Evolutionary conservation across 805 yeast genomes (phyloP).

Genomic region (Kodamaea neixiangensis): DNA sequence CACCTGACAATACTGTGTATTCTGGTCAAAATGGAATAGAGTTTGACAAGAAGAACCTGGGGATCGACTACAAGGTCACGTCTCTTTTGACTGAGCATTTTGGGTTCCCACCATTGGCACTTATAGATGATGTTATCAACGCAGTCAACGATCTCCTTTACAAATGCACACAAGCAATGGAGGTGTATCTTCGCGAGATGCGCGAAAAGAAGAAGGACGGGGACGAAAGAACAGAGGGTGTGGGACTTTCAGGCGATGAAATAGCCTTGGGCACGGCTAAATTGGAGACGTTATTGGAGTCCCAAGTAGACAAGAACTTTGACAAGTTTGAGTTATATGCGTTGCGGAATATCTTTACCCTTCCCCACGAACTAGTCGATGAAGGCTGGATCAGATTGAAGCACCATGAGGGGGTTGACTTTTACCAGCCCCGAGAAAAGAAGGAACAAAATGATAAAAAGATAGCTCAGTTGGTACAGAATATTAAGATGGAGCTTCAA

Average conservation of each 20-base stretch:
- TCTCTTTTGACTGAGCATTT: slow-evolving; percentile 77
- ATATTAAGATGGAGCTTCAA: slow-evolving; percentile 46
- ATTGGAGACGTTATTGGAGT: slow-evolving; percentile 73
- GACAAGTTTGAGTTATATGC: slow-evolving; percentile 85
- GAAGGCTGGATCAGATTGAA: slow-evolving; percentile 67
- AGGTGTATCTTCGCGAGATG: slow-evolving; percentile 50
- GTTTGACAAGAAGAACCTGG: not conserved
- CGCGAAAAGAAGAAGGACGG: slow-evolving; percentile 22
- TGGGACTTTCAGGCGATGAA: slow-evolving; percentile 40
- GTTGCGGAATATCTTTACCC: slow-evolving; percentile 68
- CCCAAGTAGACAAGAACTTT: slow-evolving; percentile 75
- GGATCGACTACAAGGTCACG: slow-evolving; percentile 31
- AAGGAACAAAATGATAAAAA: slow-evolving; percentile 27
- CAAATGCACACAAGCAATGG: slow-evolving; percentile 78
- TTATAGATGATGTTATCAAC: slow-evolving; percentile 85
- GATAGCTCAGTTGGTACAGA: slow-evolving; percentile 34
- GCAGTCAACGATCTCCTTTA: slow-evolving; percentile 83
- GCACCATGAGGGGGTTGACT: slow-evolving; percentile 63
- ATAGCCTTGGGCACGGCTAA: slow-evolving; percentile 78
- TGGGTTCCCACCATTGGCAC: slow-evolving; percentile 78
- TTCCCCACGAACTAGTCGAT: slow-evolving; percentile 65
- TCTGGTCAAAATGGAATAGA: not conserved
- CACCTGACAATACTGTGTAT: not conserved
- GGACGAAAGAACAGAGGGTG: slow-evolving; percentile 14
- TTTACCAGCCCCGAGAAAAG: slow-evolving; percentile 8